Conservation (phyloP, 257 asterid species). For the Misopates orontium region DNA sequence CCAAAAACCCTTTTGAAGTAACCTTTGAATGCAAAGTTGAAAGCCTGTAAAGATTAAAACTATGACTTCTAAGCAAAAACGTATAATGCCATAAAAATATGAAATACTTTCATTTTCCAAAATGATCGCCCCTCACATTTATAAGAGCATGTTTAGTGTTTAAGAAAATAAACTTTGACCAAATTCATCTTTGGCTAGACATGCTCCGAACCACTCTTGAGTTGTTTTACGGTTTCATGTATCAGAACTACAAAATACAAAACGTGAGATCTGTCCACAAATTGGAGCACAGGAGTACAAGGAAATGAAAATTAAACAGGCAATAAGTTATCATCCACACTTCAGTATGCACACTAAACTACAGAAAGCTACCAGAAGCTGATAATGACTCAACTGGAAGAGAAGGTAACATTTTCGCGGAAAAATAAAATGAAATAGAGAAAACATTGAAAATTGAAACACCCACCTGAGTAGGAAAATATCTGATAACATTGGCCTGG, state of each 20-base stretch:
- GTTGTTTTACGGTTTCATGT: neutral
- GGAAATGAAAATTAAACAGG: neutral
- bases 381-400: too few species aligned
- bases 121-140: neutral
- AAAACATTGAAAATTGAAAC: conserved; percentile 11
- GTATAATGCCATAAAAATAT: neutral
- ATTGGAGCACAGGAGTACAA: neutral
- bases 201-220: neutral
- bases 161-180: neutral
- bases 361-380: too few species aligned
- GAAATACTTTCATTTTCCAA: neutral
- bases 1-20: conserved; percentile 72
- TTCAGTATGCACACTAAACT: too few species aligned
- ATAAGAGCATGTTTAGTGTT: neutral
- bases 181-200: neutral
- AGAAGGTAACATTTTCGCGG: neutral
- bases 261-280: neutral
- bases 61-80: conserved; percentile 17
- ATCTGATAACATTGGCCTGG: conserved; percentile 92
- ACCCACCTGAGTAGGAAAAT: conserved; percentile 91
- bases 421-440: conserved; percentile 1
- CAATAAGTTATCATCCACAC: neutral
- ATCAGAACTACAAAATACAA: neutral
- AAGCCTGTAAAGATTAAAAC: conserved; percentile 55
- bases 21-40: conserved; percentile 93